Evolutionary conservation across 2,329 filamentous ascomycete species (phyloP).

Genomic region (Trichoderma pleuroti): DNA sequence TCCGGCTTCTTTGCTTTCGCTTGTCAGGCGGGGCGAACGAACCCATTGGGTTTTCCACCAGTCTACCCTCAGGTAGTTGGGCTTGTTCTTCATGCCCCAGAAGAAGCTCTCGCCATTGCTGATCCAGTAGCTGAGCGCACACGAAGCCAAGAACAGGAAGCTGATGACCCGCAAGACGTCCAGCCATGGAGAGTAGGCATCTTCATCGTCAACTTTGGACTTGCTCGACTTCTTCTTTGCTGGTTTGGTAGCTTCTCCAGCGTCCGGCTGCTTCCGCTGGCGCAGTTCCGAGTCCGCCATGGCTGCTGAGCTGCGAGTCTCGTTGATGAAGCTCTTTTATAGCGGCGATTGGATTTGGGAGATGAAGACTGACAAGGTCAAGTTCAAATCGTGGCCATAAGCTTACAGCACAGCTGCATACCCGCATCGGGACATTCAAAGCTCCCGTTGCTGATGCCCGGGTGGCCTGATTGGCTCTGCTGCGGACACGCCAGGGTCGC

Average conservation of each 20-base stretch:
- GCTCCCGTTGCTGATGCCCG: not conserved
- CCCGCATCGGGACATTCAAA: slow-evolving; percentile 1
- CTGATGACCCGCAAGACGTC: slow-evolving; percentile 68
- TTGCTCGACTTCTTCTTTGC: slow-evolving; percentile 21
- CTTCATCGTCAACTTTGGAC: slow-evolving; percentile 34
- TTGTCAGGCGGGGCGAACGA: slow-evolving; percentile 29
- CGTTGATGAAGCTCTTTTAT: not conserved
- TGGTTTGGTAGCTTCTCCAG: slow-evolving; percentile 27
- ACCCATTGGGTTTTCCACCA: slow-evolving; percentile 61
- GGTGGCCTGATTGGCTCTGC: slow-evolving; percentile 9
- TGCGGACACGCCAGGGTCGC: slow-evolving; percentile 20
- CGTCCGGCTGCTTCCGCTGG: slow-evolving; percentile 41
- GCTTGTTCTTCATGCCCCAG: slow-evolving; percentile 61
- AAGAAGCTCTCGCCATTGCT: slow-evolving; percentile 66
- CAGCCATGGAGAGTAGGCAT: slow-evolving; percentile 57
- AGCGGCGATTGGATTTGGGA: not conserved
- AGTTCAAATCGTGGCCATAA: slow-evolving; percentile 6
- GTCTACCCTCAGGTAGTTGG: slow-evolving; percentile 58
- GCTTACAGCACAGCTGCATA: not conserved
- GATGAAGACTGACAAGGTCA: not conserved
- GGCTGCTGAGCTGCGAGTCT: not conserved
- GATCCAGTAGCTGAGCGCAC: slow-evolving; percentile 71
- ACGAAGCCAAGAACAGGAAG: slow-evolving; percentile 63
- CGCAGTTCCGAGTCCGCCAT: slow-evolving; percentile 43
- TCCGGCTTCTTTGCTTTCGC: not conserved